phyloP scores from a whole-genome alignment of 73 alveolate genomes.

The Paramecium sexaurelia region DNA sequence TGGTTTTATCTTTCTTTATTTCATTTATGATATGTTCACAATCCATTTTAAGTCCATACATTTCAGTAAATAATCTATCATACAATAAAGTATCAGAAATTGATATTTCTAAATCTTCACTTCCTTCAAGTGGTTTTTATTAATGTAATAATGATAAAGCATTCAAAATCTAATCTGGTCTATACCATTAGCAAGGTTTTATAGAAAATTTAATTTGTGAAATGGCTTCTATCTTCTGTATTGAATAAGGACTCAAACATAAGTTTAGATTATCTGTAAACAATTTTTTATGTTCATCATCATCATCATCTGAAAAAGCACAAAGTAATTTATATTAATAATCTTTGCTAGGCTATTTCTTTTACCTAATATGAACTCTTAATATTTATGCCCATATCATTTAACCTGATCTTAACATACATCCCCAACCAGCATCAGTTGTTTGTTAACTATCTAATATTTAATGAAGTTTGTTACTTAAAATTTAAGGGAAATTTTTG shows the following conservation, averaged over 20 bases:
- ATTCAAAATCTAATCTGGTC: slow-evolving; percentile 10
- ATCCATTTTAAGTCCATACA: slow-evolving; percentile 13
- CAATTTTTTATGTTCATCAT: slow-evolving; percentile 27
- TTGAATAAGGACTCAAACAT: slow-evolving; percentile 19
- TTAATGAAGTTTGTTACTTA: neutral
- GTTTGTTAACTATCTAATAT: neutral
- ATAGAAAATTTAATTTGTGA: neutral
- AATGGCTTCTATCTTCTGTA: neutral
- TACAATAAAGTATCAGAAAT: neutral
- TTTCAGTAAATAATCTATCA: slow-evolving; percentile 14
- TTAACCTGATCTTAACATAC: slow-evolving; percentile 45
- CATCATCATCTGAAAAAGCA: slow-evolving; percentile 55
- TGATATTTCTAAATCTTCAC: neutral
- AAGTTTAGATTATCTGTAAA: neutral
- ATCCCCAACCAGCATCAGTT: slow-evolving; percentile 58
- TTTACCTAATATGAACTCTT: slow-evolving; percentile 21
- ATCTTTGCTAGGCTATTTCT: slow-evolving; percentile 35
- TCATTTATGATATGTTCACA: slow-evolving; percentile 30
- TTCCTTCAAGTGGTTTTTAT: neutral
- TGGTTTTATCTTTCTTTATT: neutral
- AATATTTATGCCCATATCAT: slow-evolving; percentile 56
- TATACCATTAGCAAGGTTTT: slow-evolving; percentile 40
- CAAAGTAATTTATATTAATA: slow-evolving; percentile 35
- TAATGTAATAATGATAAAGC: neutral
- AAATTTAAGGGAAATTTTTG: neutral